These are phyloP conservation scores for Adansonia grandidieri DNA, from an alignment of 441 rosid genomes.

Conservation along the genomic window DNA sequence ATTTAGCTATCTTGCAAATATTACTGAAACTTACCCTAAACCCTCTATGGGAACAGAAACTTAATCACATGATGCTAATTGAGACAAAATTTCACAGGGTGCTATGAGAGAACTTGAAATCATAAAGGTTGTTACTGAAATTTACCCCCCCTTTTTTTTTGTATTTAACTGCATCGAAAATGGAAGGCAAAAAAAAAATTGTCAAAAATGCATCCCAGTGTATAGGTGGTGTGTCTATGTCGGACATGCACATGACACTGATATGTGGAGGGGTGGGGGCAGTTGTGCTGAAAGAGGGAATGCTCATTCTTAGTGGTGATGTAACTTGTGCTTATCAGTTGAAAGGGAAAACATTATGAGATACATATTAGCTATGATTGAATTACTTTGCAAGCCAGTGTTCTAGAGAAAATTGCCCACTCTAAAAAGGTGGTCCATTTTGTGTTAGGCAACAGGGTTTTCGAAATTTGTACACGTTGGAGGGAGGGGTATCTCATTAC, in stretches of 20 bases:
- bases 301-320: background rate
- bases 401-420: conserved; percentile 7
- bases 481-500: conserved; percentile 88
- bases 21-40: background rate
- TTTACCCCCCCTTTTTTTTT: background rate
- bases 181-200: background rate
- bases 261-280: background rate
- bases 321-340: background rate
- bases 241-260: background rate
- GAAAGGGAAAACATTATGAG: background rate
- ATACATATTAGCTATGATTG: background rate
- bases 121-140: background rate
- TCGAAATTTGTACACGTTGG: conserved; percentile 71
- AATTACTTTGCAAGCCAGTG: conserved; percentile 7
- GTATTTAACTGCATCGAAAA: background rate
- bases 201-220: background rate
- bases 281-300: background rate
- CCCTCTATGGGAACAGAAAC: background rate
- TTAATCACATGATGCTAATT: background rate
- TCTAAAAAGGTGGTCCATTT: conserved; percentile 26
- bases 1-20: background rate
- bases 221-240: background rate
- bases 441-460: conserved; percentile 72
- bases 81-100: background rate
- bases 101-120: conserved; percentile 1